Percentiles rank a stretch among this genome's conserved stretches.
phyloP scores from a whole-genome alignment of 1,284 basidiomycete genomes.

The Ganoderma leucocontextum region DNA sequence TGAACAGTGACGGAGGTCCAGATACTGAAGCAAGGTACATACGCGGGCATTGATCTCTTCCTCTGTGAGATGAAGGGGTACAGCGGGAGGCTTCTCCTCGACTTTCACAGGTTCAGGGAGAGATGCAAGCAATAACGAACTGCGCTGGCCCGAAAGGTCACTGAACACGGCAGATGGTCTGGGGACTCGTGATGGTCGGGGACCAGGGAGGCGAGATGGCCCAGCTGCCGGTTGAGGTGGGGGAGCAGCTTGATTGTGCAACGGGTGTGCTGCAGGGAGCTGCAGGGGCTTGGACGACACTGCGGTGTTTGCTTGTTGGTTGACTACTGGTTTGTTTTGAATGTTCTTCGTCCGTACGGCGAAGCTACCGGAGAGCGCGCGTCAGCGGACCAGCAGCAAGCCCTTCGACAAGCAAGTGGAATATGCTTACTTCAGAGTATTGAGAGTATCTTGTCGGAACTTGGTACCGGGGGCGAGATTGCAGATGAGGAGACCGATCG shows the following conservation, averaged over 20 bases:
- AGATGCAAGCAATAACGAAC: slow-evolving; percentile 22
- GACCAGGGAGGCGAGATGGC: slow-evolving; percentile 27
- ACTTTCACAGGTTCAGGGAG: slow-evolving; percentile 9
- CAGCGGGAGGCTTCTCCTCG: slow-evolving; percentile 7
- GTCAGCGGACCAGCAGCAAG: not conserved
- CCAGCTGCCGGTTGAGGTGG: slow-evolving; percentile 35
- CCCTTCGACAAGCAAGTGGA: slow-evolving; percentile 5
- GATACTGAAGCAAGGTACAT: slow-evolving; percentile 32
- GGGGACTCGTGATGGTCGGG: slow-evolving; percentile 44
- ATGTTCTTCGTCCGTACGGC: slow-evolving; percentile 82
- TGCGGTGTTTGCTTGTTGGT: slow-evolving; percentile 63
- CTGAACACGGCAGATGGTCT: slow-evolving; percentile 32
- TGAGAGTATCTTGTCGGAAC: slow-evolving; percentile 84
- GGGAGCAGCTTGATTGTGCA: slow-evolving; percentile 44
- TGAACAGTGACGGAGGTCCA: not conserved
- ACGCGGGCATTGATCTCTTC: slow-evolving; percentile 78
- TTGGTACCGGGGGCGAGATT: slow-evolving; percentile 83
- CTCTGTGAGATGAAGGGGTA: slow-evolving; percentile 54
- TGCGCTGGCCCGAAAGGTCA: slow-evolving; percentile 25
- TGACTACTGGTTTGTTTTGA: slow-evolving; percentile 79
- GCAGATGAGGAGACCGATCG: slow-evolving; percentile 81
- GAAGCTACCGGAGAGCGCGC: slow-evolving; percentile 56
- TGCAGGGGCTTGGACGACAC: slow-evolving; percentile 52
- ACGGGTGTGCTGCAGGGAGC: slow-evolving; percentile 63
- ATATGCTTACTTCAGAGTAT: slow-evolving; percentile 77